Evolutionary conservation across 2,329 filamentous ascomycete genomes (phyloP).

Genomic region (Botrytis aclada): DNA sequence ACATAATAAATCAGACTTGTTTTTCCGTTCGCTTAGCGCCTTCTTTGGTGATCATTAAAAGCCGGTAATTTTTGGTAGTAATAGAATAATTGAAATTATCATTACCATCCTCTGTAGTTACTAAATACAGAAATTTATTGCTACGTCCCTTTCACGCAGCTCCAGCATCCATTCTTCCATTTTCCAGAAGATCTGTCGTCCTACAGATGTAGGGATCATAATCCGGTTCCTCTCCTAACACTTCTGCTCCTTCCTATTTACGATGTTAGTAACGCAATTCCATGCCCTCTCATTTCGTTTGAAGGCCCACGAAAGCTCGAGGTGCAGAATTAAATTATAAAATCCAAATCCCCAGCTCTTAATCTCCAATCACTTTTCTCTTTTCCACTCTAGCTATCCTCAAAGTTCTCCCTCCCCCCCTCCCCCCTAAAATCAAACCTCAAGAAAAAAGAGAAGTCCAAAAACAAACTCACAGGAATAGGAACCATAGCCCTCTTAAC

Average conservation of each 20-base stretch:
- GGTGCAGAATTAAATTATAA: not conserved
- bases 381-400: not conserved
- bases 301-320: not conserved
- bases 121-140: not conserved
- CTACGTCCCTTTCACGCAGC: not conserved
- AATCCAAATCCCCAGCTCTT: not conserved
- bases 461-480: slow-evolving; percentile 46
- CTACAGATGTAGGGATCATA: slow-evolving; percentile 15
- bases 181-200: slow-evolving; percentile 8
- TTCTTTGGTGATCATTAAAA: not conserved
- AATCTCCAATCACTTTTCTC: not conserved
- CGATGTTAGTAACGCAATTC: not conserved
- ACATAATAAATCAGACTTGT: not conserved
- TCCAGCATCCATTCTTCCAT: slow-evolving; percentile 9
- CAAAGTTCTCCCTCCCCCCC: no score
- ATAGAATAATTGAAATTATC: not conserved
- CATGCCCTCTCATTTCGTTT: not conserved
- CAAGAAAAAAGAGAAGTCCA: not conserved
- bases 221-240: slow-evolving; percentile 51
- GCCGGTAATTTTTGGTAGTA: not conserved
- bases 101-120: not conserved
- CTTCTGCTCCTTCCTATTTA: slow-evolving; percentile 51
- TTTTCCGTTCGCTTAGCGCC: not conserved
- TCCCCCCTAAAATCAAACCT: not conserved
- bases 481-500: slow-evolving; percentile 50